A percentile compares a stretch with the other conserved stretches of the same genome.
These are phyloP conservation scores for Arctium minus DNA, from an alignment of 129 eudicot species.

Conservation along the genomic window DNA sequence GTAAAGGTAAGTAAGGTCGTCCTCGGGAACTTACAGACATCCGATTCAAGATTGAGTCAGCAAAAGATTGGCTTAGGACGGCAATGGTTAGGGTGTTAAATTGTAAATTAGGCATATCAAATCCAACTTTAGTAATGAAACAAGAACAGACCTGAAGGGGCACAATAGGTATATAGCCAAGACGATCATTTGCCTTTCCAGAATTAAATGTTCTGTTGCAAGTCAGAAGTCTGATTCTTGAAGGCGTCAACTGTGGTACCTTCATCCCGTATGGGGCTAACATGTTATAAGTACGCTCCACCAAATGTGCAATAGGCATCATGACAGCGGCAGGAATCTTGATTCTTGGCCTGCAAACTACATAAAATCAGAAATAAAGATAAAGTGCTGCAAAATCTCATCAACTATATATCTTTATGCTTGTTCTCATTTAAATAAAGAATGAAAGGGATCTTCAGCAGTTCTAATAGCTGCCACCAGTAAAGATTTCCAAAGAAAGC, in stretches of 20 bases:
- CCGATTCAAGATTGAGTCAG: background rate
- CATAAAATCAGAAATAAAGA: conserved; percentile 59
- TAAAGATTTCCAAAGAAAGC: background rate
- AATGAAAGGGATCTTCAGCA: background rate
- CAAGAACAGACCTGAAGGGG: conserved; percentile 62
- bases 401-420: background rate
- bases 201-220: conserved; percentile 75
- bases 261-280: conserved; percentile 89
- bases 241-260: conserved; percentile 95
- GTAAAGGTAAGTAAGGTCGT: background rate
- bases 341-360: conserved; percentile 91
- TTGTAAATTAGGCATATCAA: background rate
- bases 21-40: background rate
- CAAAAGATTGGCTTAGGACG: background rate
- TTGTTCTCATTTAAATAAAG: background rate
- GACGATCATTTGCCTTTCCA: conserved; percentile 86
- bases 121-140: conserved; percentile 2
- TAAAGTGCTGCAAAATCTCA: conserved; percentile 16
- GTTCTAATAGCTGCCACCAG: background rate
- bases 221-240: conserved; percentile 85
- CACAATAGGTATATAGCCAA: conserved; percentile 90
- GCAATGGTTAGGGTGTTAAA: background rate
- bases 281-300: conserved; percentile 62
- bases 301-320: conserved; percentile 92
- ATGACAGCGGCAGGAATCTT: conserved; percentile 72